Conservation (phyloP, 208 protist species). For the Naegleria lovaniensis region DNA sequence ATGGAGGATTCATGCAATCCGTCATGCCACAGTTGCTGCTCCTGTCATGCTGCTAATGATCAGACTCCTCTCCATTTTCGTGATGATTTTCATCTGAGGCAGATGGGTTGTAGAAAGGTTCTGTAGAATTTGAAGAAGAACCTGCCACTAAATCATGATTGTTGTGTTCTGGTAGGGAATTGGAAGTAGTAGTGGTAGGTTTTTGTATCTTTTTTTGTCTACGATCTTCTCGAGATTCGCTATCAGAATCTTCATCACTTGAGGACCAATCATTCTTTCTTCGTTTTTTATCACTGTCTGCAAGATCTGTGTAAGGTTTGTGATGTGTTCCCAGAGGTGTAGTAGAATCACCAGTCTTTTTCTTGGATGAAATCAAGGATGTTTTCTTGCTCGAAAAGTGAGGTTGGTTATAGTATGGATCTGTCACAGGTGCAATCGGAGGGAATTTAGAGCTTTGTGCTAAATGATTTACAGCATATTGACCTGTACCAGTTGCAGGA, state of each 20-base stretch:
- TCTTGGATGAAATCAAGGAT: background rate
- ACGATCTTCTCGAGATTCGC: background rate
- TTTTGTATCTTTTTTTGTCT: background rate
- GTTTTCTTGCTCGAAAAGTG: background rate
- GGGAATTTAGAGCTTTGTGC: background rate
- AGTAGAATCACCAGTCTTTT: background rate
- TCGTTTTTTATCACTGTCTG: background rate
- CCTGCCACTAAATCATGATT: no score
- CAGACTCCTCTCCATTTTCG: background rate
- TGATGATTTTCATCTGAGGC: background rate
- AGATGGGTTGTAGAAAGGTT: background rate
- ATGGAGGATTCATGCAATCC: no score
- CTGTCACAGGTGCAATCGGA: background rate
- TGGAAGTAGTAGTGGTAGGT: background rate
- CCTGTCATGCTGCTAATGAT: background rate
- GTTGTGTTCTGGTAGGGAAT: background rate
- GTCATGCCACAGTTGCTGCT: no score
- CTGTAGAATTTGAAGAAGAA: background rate
- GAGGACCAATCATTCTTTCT: background rate
- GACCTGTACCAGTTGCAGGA: background rate
- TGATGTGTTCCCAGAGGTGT: background rate
- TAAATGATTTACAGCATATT: slow-evolving; percentile 1
- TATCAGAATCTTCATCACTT: background rate
- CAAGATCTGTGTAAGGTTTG: background rate
- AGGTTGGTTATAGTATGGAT: background rate